Evolutionary conservation across 2,329 filamentous ascomycete species (phyloP).

Genomic region (Pleoardoris graminearum): DNA sequence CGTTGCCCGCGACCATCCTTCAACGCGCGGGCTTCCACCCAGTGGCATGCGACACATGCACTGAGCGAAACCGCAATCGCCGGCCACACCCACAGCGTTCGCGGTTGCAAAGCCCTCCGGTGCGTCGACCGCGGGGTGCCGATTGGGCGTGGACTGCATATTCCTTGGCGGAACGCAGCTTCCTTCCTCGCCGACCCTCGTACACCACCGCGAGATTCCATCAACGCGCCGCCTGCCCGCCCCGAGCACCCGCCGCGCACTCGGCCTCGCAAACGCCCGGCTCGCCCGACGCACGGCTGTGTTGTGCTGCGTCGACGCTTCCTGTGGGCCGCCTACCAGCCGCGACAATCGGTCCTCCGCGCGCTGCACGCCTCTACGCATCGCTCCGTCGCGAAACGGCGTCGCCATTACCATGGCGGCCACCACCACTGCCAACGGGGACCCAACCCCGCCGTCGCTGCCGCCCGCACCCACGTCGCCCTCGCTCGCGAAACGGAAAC

Average conservation of each 20-base stretch:
- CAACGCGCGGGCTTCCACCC: neutral
- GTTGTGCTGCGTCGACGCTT: constrained; percentile 13
- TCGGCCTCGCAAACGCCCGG: neutral
- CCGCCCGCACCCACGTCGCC: constrained; percentile 34
- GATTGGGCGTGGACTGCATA: neutral
- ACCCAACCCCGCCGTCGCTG: constrained; percentile 39
- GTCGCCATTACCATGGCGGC: constrained; percentile 30
- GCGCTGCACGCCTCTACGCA: constrained; percentile 38
- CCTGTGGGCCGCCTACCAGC: constrained; percentile 10
- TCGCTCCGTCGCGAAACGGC: constrained; percentile 37
- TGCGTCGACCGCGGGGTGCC: neutral
- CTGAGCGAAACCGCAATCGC: neutral
- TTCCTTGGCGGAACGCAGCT: constrained; percentile 33
- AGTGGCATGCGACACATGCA: neutral
- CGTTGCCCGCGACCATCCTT: neutral
- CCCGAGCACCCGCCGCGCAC: neutral
- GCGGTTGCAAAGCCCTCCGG: neutral
- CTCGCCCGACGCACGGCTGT: constrained; percentile 20
- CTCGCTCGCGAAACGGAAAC: constrained; percentile 51
- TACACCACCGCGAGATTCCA: constrained; percentile 15
- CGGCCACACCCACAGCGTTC: neutral
- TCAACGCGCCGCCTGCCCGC: constrained; percentile 7
- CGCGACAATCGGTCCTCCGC: constrained; percentile 29
- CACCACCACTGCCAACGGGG: constrained; percentile 43
- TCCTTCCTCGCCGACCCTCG: constrained; percentile 31